Evolutionary conservation across 768 basidiomycete genomes (phyloP).

Genomic region (Lenzites betulinus): DNA sequence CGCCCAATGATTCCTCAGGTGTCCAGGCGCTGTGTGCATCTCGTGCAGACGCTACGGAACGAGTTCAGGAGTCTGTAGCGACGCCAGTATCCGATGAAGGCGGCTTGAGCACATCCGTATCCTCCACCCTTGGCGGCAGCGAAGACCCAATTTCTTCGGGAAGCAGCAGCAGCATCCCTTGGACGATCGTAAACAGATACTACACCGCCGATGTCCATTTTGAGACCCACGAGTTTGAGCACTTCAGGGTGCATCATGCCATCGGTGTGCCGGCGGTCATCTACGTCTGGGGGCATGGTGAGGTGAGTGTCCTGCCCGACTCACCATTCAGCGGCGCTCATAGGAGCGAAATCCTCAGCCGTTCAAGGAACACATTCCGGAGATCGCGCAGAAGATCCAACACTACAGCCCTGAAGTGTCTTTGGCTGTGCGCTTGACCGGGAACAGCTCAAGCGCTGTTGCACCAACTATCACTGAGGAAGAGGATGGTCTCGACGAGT

Average conservation of each 20-base stretch:
- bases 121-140: not conserved
- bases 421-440: conserved; percentile 60
- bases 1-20: conserved; percentile 25
- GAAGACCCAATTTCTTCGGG: conserved; percentile 6
- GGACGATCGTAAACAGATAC: conserved; percentile 81
- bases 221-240: conserved; percentile 48
- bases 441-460: conserved; percentile 23
- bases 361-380: conserved; percentile 40
- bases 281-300: conserved; percentile 67
- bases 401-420: conserved; percentile 68
- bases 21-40: conserved; percentile 27
- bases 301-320: conserved; percentile 47
- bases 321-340: conserved; percentile 36
- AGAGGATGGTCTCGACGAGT: conserved; percentile 61
- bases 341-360: conserved; percentile 36
- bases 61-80: not conserved
- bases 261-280: conserved; percentile 67
- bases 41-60: not conserved
- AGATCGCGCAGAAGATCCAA: conserved; percentile 49
- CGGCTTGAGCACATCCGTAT: not conserved
- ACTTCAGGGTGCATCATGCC: conserved; percentile 44
- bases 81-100: not conserved
- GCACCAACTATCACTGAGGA: conserved; percentile 35
- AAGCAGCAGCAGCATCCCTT: conserved; percentile 47
- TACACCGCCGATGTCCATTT: conserved; percentile 80